Conservation (phyloP, 257 asterid genomes). For the Vinca minor region DNA sequence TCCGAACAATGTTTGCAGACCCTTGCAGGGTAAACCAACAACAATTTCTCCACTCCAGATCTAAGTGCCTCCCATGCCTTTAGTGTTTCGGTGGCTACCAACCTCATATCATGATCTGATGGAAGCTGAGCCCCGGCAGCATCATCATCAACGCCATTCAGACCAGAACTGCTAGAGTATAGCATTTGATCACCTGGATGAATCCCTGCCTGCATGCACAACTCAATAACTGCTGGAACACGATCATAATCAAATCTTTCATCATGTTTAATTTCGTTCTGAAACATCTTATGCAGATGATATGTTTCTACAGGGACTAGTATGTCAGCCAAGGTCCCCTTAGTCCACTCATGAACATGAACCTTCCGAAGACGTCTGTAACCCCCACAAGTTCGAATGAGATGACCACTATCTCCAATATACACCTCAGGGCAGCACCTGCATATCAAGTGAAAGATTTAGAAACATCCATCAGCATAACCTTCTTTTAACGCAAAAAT, state of each 20-base stretch:
- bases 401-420: slow-evolving; percentile 72
- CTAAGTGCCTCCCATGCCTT: slow-evolving; percentile 67
- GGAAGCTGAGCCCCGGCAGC: slow-evolving; percentile 15
- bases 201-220: slow-evolving; percentile 83
- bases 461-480: background rate
- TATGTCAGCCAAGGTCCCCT: slow-evolving; percentile 44
- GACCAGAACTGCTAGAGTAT: slow-evolving; percentile 11
- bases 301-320: slow-evolving; percentile 64
- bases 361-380: slow-evolving; percentile 47
- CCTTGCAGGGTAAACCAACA: slow-evolving; percentile 66
- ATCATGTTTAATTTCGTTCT: slow-evolving; percentile 44
- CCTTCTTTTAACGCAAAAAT: background rate
- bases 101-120: slow-evolving; percentile 35
- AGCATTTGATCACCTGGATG: slow-evolving; percentile 22
- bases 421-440: slow-evolving; percentile 82
- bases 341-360: slow-evolving; percentile 59
- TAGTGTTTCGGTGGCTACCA: slow-evolving; percentile 48
- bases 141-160: slow-evolving; percentile 8
- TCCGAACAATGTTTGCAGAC: slow-evolving; percentile 72
- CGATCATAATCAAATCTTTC: slow-evolving; percentile 75
- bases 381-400: slow-evolving; percentile 68
- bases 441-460: slow-evolving; percentile 15
- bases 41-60: slow-evolving; percentile 57
- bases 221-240: slow-evolving; percentile 68
- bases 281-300: slow-evolving; percentile 61